phyloP scores from a whole-genome alignment of 139 green algal species.

The Chlamydomonas sphaeroides region DNA sequence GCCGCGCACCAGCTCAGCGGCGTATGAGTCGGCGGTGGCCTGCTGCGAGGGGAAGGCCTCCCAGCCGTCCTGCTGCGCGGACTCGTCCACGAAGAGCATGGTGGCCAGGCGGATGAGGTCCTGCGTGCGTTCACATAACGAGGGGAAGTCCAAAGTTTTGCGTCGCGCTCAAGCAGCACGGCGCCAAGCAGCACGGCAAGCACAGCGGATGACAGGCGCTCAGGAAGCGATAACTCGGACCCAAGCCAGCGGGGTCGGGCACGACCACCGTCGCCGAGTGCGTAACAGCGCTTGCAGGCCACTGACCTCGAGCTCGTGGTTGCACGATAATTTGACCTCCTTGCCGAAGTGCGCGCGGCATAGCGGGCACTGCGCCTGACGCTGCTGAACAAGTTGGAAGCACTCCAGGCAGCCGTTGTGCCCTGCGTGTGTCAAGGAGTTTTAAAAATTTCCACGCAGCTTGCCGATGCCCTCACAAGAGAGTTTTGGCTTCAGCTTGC shows the following conservation, averaged over 20 bases:
- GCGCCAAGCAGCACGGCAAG: too few species aligned
- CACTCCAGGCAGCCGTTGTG: constrained; percentile 81
- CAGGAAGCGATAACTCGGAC: not conserved
- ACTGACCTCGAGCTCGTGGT: constrained; percentile 62
- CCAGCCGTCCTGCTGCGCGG: constrained; percentile 65
- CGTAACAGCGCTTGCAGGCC: too few species aligned
- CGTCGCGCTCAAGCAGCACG: too few species aligned
- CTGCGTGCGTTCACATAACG: too few species aligned
- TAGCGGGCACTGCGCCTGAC: constrained; percentile 69
- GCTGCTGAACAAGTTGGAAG: constrained; percentile 58
- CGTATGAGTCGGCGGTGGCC: constrained; percentile 50
- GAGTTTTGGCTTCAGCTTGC: too few species aligned
- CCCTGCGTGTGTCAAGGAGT: constrained; percentile 44
- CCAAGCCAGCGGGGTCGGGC: too few species aligned
- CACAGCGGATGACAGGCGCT: not conserved
- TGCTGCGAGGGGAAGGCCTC: constrained; percentile 66
- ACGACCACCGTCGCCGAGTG: too few species aligned
- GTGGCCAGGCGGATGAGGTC: constrained; percentile 68
- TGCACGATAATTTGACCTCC: constrained; percentile 49
- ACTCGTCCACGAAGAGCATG: constrained; percentile 66
- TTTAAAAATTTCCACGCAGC: not conserved
- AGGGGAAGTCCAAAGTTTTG: too few species aligned
- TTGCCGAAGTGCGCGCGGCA: constrained; percentile 66
- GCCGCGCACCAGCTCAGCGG: constrained; percentile 38
- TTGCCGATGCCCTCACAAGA: too few species aligned